Conservation (phyloP, 2,329 filamentous ascomycete genomes). For the Fusarium chlamydosporum region DNA sequence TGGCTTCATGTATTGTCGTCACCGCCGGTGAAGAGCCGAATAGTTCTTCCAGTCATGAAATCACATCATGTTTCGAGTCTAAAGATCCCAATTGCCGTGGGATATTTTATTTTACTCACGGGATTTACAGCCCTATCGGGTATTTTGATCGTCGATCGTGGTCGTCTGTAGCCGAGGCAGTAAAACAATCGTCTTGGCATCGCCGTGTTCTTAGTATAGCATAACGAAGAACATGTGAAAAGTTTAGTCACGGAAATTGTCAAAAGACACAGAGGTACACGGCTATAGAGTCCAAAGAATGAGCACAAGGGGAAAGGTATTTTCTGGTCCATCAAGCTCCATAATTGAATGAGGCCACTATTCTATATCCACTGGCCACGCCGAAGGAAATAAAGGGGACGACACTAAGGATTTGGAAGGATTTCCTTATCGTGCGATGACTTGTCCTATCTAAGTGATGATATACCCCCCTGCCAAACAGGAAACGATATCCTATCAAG, state of each 20-base stretch:
- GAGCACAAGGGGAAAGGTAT: too few relatives aligned
- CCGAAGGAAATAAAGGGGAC: background rate
- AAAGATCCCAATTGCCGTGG: background rate
- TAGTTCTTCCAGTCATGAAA: background rate
- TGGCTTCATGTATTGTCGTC: background rate
- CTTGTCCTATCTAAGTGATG: too few relatives aligned
- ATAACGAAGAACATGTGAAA: background rate
- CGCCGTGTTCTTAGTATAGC: rapidly evolving
- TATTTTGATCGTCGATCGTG: background rate
- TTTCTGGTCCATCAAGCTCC: too few relatives aligned
- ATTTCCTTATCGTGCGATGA: background rate
- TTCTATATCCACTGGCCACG: background rate
- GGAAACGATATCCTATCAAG: background rate
- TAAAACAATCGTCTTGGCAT: too few relatives aligned
- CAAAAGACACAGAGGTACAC: too few relatives aligned
- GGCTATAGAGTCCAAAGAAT: too few relatives aligned
- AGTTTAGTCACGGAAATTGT: too few relatives aligned
- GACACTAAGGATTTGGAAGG: background rate
- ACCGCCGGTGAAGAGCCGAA: conserved; percentile 21
- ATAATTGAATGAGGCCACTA: background rate
- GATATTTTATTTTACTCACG: rapidly evolving
- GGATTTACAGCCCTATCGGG: background rate
- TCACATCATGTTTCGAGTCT: background rate
- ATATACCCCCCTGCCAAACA: background rate
- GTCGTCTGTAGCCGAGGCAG: background rate